Conservation (phyloP, 208 protist species). For the Wallacemonas sp. region DNA sequence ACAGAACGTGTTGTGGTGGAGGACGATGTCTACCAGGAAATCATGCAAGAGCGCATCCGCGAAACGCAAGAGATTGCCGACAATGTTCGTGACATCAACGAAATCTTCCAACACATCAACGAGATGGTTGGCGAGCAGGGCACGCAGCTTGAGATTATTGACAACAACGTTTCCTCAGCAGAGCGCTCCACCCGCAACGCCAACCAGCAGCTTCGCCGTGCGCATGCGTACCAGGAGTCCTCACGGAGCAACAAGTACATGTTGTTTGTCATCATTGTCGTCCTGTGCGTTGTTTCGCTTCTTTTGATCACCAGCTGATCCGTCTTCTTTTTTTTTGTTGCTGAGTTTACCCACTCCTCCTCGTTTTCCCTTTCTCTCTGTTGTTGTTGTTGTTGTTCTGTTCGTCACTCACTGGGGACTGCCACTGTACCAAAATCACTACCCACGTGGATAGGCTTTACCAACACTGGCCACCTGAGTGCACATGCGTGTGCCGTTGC, state of each 20-base stretch:
- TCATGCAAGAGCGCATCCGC: constrained; percentile 77
- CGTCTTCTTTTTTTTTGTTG: constrained; percentile 17
- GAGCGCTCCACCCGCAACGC: constrained; percentile 71
- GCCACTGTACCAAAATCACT: no score
- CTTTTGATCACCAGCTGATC: constrained; percentile 13
- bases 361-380: constrained; percentile 12
- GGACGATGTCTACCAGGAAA: constrained; percentile 75
- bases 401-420: no score
- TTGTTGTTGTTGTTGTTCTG: constrained; percentile 10
- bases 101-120: constrained; percentile 88
- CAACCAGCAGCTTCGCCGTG: constrained; percentile 57
- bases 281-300: constrained; percentile 42
- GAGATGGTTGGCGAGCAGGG: constrained; percentile 84
- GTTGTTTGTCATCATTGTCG: constrained; percentile 57
- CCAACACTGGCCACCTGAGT: no score
- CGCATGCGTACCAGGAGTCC: constrained; percentile 58
- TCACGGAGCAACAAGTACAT: constrained; percentile 59
- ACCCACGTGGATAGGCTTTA: no score
- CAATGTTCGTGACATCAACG: constrained; percentile 84
- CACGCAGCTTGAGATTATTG: constrained; percentile 67
- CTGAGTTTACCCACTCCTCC: not conserved
- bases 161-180: constrained; percentile 55
- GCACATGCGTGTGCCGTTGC: no score
- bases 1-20: constrained; percentile 71
- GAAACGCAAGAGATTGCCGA: constrained; percentile 87